These are phyloP conservation scores for Monilinia laxa DNA, from an alignment of 2,329 filamentous ascomycete genomes.

Conservation along the genomic window DNA sequence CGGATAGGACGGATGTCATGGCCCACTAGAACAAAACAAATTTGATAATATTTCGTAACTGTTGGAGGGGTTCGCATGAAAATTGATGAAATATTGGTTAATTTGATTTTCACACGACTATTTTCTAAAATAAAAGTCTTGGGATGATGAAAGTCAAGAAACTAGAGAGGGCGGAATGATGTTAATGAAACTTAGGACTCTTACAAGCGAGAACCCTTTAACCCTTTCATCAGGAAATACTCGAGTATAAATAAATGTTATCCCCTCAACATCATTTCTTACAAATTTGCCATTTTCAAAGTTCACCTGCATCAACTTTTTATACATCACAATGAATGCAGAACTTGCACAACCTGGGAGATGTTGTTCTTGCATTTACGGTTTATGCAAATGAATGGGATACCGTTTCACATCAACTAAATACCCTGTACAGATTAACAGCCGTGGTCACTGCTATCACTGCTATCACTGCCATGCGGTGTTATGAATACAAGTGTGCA, in stretches of 20 bases:
- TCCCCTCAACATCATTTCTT: background rate
- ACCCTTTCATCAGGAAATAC: background rate
- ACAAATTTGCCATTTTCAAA: background rate
- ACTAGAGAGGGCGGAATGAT: background rate
- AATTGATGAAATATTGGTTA: no score
- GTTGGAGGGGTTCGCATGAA: background rate
- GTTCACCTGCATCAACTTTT: background rate
- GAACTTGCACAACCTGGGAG: no score
- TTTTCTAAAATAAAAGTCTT: background rate
- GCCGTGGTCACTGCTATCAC: background rate
- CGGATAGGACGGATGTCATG: background rate
- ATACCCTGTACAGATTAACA: background rate
- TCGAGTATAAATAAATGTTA: slow-evolving; percentile 2
- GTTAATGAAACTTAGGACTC: no score
- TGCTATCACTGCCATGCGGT: background rate
- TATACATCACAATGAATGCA: background rate
- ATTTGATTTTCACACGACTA: background rate
- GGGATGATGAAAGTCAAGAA: slow-evolving; percentile 11
- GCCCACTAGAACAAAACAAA: background rate
- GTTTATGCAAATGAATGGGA: background rate
- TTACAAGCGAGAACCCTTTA: slow-evolving; percentile 8
- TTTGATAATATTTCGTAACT: slow-evolving; percentile 7
- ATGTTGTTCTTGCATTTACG: background rate
- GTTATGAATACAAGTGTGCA: background rate
- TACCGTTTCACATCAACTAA: background rate